Percentiles rank a stretch among this genome's conserved stretches.
phyloP scores from a whole-genome alignment of 2,329 filamentous ascomycete genomes.

The Pyrenochaeta sp. region DNA sequence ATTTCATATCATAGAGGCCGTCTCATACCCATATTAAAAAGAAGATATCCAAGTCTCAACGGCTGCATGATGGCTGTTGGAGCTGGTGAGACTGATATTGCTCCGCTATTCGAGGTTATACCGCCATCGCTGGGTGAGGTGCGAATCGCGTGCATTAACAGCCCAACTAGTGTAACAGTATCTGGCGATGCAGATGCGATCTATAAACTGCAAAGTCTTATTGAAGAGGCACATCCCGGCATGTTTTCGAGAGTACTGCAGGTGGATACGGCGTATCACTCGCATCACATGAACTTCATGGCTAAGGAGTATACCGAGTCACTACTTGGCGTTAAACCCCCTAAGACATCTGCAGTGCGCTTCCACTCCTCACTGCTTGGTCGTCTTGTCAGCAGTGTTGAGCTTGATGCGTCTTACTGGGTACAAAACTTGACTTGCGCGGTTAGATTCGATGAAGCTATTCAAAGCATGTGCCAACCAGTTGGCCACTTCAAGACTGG shows the following conservation, averaged over 20 bases:
- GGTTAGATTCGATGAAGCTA: constrained; percentile 25
- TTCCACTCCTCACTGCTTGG: constrained; percentile 33
- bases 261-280: constrained; percentile 58
- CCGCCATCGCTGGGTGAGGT: constrained; percentile 12
- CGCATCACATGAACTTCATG: constrained; percentile 33
- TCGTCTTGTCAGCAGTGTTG: constrained; percentile 4
- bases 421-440: constrained; percentile 30
- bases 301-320: constrained; percentile 34
- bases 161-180: constrained; percentile 53
- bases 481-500: constrained; percentile 16
- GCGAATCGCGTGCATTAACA: constrained; percentile 49
- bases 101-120: constrained; percentile 22
- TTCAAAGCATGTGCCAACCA: constrained; percentile 21
- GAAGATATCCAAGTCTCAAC: constrained; percentile 22
- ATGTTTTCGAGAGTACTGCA: constrained; percentile 53
- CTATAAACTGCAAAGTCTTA: constrained; percentile 37
- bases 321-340: constrained; percentile 29
- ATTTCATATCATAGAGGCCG: constrained; percentile 38
- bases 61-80: constrained; percentile 37
- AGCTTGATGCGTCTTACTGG: constrained; percentile 32
- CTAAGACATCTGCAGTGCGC: constrained; percentile 17
- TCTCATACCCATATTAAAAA: constrained; percentile 27
- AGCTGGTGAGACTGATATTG: constrained; percentile 18
- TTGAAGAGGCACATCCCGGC: constrained; percentile 45
- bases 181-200: constrained; percentile 56